phyloP scores from a whole-genome alignment of 371 early-diverging fungal species.

The Mucor piriformis region DNA sequence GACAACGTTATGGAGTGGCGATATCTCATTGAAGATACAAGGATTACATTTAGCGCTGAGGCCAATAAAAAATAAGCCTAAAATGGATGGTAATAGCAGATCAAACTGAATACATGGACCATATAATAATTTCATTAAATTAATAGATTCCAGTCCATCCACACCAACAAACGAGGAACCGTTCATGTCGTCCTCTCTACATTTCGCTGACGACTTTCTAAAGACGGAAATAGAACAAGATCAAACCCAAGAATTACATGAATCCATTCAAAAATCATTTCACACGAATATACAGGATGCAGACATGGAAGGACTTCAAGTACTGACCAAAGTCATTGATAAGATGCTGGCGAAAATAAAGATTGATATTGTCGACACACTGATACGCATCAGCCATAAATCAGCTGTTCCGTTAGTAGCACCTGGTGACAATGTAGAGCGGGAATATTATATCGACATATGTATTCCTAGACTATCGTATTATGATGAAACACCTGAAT shows the following conservation, averaged over 20 bases:
- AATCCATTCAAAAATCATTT: slow-evolving; percentile 61
- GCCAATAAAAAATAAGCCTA: slow-evolving; percentile 51
- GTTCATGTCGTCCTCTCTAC: slow-evolving; percentile 80
- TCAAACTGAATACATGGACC: not conserved
- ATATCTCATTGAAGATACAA: slow-evolving; percentile 76
- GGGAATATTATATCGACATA: slow-evolving; percentile 61
- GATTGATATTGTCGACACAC: slow-evolving; percentile 56
- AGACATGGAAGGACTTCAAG: slow-evolving; percentile 66
- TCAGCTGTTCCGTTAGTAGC: slow-evolving; percentile 38
- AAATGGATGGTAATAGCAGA: slow-evolving; percentile 1
- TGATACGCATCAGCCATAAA: slow-evolving; percentile 56
- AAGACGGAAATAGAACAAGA: slow-evolving; percentile 63
- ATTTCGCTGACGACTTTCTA: slow-evolving; percentile 87
- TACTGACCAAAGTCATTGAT: slow-evolving; percentile 70
- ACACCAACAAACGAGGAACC: slow-evolving; percentile 48
- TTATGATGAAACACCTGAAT: slow-evolving; percentile 66
- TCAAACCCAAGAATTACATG: slow-evolving; percentile 56
- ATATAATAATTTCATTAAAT: not conserved
- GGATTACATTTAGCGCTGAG: slow-evolving; percentile 67
- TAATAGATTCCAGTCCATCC: not conserved
- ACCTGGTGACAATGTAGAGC: slow-evolving; percentile 4
- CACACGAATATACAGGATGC: slow-evolving; percentile 33
- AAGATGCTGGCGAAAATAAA: slow-evolving; percentile 68
- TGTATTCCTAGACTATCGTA: slow-evolving; percentile 59
- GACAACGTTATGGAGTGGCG: slow-evolving; percentile 80